Conservation (phyloP, 257 asterid species). For the Striga asiatica region DNA sequence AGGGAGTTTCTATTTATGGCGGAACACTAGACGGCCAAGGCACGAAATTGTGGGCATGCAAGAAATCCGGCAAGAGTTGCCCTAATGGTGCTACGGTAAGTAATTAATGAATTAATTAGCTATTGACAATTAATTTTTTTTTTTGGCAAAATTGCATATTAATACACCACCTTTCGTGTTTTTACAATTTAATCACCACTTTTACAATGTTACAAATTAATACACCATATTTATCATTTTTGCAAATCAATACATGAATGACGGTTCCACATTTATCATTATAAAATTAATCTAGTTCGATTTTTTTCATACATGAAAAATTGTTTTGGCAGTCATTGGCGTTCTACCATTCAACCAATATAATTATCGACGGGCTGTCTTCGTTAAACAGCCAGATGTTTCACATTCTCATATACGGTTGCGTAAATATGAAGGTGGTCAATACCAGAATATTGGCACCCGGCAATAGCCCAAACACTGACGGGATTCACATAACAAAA, state of each 20-base stretch:
- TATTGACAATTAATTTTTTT: not conserved
- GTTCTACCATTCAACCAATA: conserved; percentile 37
- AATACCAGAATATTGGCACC: conserved; percentile 33
- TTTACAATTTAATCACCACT: no score
- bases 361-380: conserved; percentile 25
- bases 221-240: no score
- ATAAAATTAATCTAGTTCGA: not conserved
- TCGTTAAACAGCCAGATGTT: conserved; percentile 49
- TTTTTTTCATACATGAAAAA: no score
- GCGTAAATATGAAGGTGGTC: conserved; percentile 23
- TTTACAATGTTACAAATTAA: no score
- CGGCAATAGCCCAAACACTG: conserved; percentile 51
- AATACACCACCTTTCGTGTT: no score
- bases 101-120: not conserved
- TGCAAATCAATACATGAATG: no score
- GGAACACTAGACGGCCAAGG: conserved; percentile 50
- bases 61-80: conserved; percentile 25
- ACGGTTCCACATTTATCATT: no score
- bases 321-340: conserved; percentile 28
- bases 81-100: conserved; percentile 32
- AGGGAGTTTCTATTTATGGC: conserved; percentile 39
- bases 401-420: conserved; percentile 37
- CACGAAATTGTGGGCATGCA: conserved; percentile 33
- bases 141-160: no score
- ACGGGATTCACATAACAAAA: conserved; percentile 38